Evolutionary conservation across 1,284 basidiomycete species (phyloP).

Genomic region (Sporisorium scitamineum): DNA sequence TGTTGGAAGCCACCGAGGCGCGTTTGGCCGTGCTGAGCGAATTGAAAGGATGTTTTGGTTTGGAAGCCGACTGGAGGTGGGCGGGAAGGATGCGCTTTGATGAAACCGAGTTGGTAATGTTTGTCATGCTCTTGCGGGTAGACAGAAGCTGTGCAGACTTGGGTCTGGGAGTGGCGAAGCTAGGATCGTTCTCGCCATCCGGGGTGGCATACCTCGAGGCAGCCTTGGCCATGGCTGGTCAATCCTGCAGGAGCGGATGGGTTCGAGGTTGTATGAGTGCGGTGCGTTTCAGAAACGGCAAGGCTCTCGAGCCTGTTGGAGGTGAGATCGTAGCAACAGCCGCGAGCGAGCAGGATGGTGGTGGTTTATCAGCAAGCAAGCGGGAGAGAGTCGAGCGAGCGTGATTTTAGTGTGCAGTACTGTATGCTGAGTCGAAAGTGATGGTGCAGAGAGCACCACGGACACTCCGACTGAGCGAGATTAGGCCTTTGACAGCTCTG

Average conservation of each 20-base stretch:
- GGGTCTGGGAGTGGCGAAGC: constrained; percentile 31
- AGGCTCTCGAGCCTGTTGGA: neutral
- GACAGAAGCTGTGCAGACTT: constrained; percentile 16
- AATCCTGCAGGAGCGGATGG: neutral
- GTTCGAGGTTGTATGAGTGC: neutral
- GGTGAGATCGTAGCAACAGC: too few relatives aligned
- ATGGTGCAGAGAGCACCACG: neutral
- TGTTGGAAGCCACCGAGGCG: constrained; percentile 16
- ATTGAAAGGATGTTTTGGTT: constrained; percentile 10
- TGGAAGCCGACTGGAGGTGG: constrained; percentile 27
- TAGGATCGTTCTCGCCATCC: constrained; percentile 36
- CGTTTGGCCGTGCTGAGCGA: constrained; percentile 13
- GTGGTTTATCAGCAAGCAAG: neutral
- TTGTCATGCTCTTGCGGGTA: constrained; percentile 36
- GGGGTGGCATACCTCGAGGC: constrained; percentile 35
- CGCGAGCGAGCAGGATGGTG: neutral
- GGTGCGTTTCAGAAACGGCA: too few relatives aligned
- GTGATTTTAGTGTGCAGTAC: neutral
- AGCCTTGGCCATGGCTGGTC: constrained; percentile 18
- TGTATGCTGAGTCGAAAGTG: neutral
- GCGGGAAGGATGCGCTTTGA: constrained; percentile 38
- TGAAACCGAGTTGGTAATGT: constrained; percentile 42
- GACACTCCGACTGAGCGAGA: neutral
- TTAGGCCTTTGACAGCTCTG: neutral
- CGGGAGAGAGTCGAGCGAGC: neutral